Percentiles rank a stretch among this genome's conserved stretches.
phyloP scores from a whole-genome alignment of 306 rosid genomes.

The Cicer yamashitae region DNA sequence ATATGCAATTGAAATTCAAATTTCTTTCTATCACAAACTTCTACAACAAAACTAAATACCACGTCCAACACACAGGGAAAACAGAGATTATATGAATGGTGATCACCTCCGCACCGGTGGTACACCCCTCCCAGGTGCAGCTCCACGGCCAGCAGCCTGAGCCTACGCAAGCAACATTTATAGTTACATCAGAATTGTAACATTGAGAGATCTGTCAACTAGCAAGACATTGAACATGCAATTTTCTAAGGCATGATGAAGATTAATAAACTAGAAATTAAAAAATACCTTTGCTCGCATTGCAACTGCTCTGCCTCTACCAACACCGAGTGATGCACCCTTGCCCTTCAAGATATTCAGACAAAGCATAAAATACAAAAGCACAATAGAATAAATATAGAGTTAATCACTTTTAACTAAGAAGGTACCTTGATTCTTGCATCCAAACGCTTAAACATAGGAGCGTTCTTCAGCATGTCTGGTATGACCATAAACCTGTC shows the following conservation, averaged over 20 bases:
- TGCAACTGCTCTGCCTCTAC: slow-evolving; percentile 98
- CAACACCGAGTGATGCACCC: slow-evolving; percentile 99
- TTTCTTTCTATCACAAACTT: slow-evolving; percentile 41
- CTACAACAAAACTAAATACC: slow-evolving; percentile 47
- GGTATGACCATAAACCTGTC: slow-evolving; percentile 97
- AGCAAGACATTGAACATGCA: not conserved
- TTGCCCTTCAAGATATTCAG: slow-evolving; percentile 74
- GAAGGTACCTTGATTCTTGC: slow-evolving; percentile 86
- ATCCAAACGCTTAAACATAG: slow-evolving; percentile 98
- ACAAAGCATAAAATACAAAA: slow-evolving; percentile 35
- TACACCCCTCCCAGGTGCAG: slow-evolving; percentile 83
- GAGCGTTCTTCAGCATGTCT: slow-evolving; percentile 98
- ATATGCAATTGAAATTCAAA: slow-evolving; percentile 35
- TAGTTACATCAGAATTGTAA: slow-evolving; percentile 29
- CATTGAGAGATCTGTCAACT: not conserved
- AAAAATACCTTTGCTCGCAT: slow-evolving; percentile 88
- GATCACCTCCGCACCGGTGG: slow-evolving; percentile 91
- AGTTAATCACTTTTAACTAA: slow-evolving; percentile 9
- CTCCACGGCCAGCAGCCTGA: slow-evolving; percentile 98
- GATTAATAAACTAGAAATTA: not conserved
- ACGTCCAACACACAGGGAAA: slow-evolving; percentile 4
- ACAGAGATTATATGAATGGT: slow-evolving; percentile 15
- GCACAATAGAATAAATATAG: not conserved
- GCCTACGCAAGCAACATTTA: slow-evolving; percentile 60
- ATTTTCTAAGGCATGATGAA: not conserved